Conservation (phyloP, 345 rosid genomes). For the Combretum micranthum region DNA sequence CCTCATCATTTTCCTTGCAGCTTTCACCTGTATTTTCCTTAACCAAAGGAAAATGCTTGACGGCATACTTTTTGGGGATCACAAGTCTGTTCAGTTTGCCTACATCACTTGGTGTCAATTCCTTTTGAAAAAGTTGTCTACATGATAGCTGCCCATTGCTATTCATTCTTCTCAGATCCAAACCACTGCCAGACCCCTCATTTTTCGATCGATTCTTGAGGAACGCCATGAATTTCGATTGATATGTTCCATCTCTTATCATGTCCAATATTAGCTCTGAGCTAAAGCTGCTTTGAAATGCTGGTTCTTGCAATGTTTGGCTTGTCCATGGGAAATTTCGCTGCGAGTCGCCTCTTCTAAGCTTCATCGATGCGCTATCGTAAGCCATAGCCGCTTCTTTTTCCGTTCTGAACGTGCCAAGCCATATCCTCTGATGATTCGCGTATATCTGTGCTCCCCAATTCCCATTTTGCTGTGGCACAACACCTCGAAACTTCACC, state of each 20-base stretch:
- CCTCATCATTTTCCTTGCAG: neutral
- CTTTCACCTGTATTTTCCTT: slow-evolving; percentile 12
- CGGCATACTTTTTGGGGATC: slow-evolving; percentile 69
- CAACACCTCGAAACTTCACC: slow-evolving; percentile 39
- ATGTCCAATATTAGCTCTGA: slow-evolving; percentile 35
- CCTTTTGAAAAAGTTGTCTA: slow-evolving; percentile 55
- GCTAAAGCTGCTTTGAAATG: slow-evolving; percentile 32
- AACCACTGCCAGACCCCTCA: neutral
- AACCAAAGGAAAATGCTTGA: slow-evolving; percentile 44
- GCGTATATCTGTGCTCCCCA: slow-evolving; percentile 71
- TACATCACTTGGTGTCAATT: slow-evolving; percentile 87
- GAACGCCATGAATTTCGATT: slow-evolving; percentile 35
- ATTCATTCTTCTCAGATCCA: slow-evolving; percentile 9
- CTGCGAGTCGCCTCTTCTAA: slow-evolving; percentile 31
- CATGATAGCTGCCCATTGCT: slow-evolving; percentile 17
- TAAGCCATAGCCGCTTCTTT: slow-evolving; percentile 63
- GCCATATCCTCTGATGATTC: slow-evolving; percentile 49
- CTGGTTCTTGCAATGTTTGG: slow-evolving; percentile 22
- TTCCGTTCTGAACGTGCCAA: slow-evolving; percentile 54
- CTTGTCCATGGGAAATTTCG: slow-evolving; percentile 34
- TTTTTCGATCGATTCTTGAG: slow-evolving; percentile 15
- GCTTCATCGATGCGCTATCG: slow-evolving; percentile 55
- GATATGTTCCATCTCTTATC: slow-evolving; percentile 64
- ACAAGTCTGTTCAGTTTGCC: slow-evolving; percentile 87
- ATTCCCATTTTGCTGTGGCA: slow-evolving; percentile 46